A percentile compares a stretch with the other conserved stretches of the same genome.
phyloP scores from a whole-genome alignment of 2,329 filamentous ascomycete genomes.

The Colletotrichum sp. region DNA sequence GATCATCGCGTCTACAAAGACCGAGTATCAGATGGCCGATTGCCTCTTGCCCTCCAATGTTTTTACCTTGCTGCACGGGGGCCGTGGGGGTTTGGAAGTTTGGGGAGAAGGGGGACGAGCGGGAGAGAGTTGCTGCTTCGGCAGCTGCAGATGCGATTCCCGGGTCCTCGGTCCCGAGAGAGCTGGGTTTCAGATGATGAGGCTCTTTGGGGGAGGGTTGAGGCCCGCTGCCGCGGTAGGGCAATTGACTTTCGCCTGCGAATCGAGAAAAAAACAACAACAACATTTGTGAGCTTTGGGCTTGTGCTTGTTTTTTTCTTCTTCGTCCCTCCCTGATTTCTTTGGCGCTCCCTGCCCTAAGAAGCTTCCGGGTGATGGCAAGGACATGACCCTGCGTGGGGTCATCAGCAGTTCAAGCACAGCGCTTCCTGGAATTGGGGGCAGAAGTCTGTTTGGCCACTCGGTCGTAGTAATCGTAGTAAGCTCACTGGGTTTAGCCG shows the following conservation, averaged over 20 bases:
- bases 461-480: background rate
- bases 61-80: background rate
- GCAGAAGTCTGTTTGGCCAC: background rate
- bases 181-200: background rate
- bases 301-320: background rate
- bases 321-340: background rate
- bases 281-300: background rate
- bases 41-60: background rate
- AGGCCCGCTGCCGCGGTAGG: background rate
- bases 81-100: background rate
- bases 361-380: background rate
- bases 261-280: background rate
- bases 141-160: background rate
- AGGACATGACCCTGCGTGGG: background rate
- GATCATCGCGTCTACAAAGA: background rate
- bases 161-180: constrained; percentile 1
- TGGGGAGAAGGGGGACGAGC: background rate
- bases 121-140: background rate
- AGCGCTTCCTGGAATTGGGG: background rate
- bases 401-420: background rate
- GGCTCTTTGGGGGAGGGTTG: background rate
- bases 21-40: background rate
- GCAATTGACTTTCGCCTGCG: constrained; percentile 12
- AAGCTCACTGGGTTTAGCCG: background rate
- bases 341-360: background rate